Base-by-base conservation (phyloP, 192 early-diverging fungal species). In the Lobosporangium transversale region DNA sequence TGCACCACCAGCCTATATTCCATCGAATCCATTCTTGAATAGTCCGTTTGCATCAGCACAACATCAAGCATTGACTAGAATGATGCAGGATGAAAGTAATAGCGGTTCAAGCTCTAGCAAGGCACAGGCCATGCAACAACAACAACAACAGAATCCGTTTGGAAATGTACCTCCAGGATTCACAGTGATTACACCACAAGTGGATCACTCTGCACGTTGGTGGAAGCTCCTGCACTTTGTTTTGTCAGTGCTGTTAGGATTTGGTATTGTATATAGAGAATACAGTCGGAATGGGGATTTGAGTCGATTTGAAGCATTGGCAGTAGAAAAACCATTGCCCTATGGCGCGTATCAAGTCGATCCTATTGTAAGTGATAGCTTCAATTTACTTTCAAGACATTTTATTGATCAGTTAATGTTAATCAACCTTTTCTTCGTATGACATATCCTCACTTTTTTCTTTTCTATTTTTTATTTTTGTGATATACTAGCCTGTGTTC, bases 221-320 rank as follows among this genome's bases (percentile, higher is more conserved):
- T 87, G 86, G 86, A 81, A 84, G 27, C 44, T 87, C 37, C 33
- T 83, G 23, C 86, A 87, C 54, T 80, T 87, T 62, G 33, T 71
- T 1, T n/a, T 61, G 6, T 85, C 85, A 45, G 57, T 70, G 2
- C 21, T 75, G 7, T 70, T 87, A 23, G 86, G 82, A 3, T 26
- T 84, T 7, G 76, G 75, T 37, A 64, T 80, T 10, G 70, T 84
- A 6, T 76, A 67, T 26, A 40, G 23, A 4, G 82, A 87, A 37
- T 81, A 70, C 9, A 51, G 43, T 20, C 47, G 65, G 10, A 43
- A 65, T 10, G 58, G 68, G 2, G 70, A 70, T 62, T 32, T 79
- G 21, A 67, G 55, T 42, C 62, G 67, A 14, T 79, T 68, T 35
- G 76, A 69, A 30, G 50, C 49, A 12, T 37, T 79, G n/a, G 66